Evolutionary conservation across 148 eudicot species (phyloP), one percentile per base, ranked within the genome.

Genomic region (Vaccinium vitisidaea): DNA sequence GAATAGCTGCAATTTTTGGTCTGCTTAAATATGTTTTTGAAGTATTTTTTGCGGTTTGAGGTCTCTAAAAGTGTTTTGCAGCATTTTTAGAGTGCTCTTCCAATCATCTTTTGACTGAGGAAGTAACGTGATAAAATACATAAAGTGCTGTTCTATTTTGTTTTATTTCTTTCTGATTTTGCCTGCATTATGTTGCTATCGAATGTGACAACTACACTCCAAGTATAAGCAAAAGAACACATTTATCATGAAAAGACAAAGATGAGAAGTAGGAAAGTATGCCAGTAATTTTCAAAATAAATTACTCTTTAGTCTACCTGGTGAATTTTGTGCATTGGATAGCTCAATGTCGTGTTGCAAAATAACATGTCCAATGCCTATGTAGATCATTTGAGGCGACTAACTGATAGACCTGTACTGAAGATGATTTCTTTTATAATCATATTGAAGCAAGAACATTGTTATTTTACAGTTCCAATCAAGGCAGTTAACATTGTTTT

Each of bases 271-370:
- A 13, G 36, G 55, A 11, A 53, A 53, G 55, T 53, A 53, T 53
- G 74, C 74, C 15, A 27, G 36, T 25, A 27, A 21, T 12, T 12
- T 69, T 25, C 2, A 27, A 10, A 69, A 27, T 27, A 69, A 25
- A 6, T 12, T 23, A 3, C 11, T 69, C 27, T 67, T 69, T 69
- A 69, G 16, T 25, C 39, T 27, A 69, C 30, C 70, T 63, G 23
- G 70, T 63, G 70, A n/a, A 63, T n/a, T 63, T n/a, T 23, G 70
- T 69, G 74, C 74, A 69, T 27, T 25, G 74, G 71, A 65, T 65
- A 65, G 71, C 6, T 25, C 36, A 67, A 67, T 67, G 73, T 67
- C 16, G 10, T 67, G 73, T 25, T 67, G 73, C 32, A 23, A 67
- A 27, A 67, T 67, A 23, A 25, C 30, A 67, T 10, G 32, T n/a